These are phyloP conservation scores for Yamadazyma oceani DNA, from an alignment of 1,139 yeast genomes.

Conservation along the genomic window DNA sequence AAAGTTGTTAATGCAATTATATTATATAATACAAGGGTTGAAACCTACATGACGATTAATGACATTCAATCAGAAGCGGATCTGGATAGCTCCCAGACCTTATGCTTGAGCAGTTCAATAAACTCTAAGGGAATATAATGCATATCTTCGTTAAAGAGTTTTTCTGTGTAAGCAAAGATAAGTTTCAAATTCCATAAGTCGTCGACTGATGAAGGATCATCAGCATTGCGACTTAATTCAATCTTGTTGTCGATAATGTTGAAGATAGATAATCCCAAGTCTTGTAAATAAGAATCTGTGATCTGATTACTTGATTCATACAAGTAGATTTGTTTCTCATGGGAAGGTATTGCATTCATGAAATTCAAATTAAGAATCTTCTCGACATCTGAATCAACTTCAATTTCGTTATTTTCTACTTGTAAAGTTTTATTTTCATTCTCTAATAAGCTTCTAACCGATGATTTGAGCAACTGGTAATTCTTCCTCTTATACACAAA, in stretches of 20 bases:
- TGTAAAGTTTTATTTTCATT: constrained; percentile 33
- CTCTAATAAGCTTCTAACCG: constrained; percentile 36
- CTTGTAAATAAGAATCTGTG: constrained; percentile 16
- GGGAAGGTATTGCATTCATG: constrained; percentile 26
- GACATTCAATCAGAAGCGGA: neutral
- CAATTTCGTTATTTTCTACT: constrained; percentile 29
- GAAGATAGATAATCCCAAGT: constrained; percentile 35
- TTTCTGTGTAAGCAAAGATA: constrained; percentile 62
- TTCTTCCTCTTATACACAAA: constrained; percentile 50
- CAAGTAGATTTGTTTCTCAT: constrained; percentile 37
- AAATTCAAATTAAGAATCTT: constrained; percentile 20
- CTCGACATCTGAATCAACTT: constrained; percentile 25
- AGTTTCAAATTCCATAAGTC: constrained; percentile 68
- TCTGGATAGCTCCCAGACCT: constrained; percentile 31
- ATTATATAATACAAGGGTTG: too few relatives aligned
- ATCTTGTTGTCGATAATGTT: constrained; percentile 58
- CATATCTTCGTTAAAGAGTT: constrained; percentile 28
- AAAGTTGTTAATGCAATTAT: too few relatives aligned
- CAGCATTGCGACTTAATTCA: constrained; percentile 48
- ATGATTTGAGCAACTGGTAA: constrained; percentile 39
- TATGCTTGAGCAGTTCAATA: constrained; percentile 51
- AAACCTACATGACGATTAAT: too few relatives aligned
- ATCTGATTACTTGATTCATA: constrained; percentile 24
- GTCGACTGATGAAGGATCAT: constrained; percentile 45
- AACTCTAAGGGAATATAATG: constrained; percentile 49